phyloP scores from a whole-genome alignment of 768 basidiomycete species.

The Leccinum sublutescens region DNA sequence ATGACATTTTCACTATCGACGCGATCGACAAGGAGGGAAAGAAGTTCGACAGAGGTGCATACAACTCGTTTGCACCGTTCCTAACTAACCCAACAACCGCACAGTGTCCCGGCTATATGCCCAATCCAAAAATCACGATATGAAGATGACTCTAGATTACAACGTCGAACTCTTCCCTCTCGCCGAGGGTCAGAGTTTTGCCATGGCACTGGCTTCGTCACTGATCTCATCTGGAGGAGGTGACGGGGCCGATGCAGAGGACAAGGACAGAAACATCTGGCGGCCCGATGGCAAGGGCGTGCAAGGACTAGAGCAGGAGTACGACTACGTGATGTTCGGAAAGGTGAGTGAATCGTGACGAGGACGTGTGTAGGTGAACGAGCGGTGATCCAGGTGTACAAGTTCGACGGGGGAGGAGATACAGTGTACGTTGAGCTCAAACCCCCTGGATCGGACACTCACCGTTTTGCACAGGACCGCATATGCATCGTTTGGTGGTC shows the following conservation, averaged over 20 bases:
- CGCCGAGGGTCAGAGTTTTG: constrained; percentile 63
- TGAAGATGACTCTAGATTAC: constrained; percentile 92
- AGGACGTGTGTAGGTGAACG: constrained; percentile 2
- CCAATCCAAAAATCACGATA: constrained; percentile 86
- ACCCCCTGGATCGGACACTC: background rate
- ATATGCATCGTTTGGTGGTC: constrained; percentile 94
- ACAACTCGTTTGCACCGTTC: background rate
- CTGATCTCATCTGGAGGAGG: constrained; percentile 54
- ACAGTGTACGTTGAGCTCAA: constrained; percentile 57
- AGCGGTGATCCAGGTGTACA: constrained; percentile 71
- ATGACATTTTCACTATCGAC: constrained; percentile 88
- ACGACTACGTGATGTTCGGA: constrained; percentile 99
- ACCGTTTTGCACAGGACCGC: constrained; percentile 61
- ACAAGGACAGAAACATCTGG: constrained; percentile 80
- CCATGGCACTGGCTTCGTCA: constrained; percentile 84
- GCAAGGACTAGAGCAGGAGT: constrained; percentile 88
- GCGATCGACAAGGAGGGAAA: constrained; percentile 90
- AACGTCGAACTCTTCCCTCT: constrained; percentile 90
- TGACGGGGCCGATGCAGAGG: constrained; percentile 56
- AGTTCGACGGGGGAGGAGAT: constrained; percentile 87
- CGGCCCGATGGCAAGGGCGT: constrained; percentile 80
- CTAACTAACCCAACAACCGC: constrained; percentile 14
- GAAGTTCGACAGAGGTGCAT: constrained; percentile 92
- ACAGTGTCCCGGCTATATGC: constrained; percentile 90
- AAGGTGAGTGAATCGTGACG: constrained; percentile 54